phyloP scores from a whole-genome alignment of 2,329 filamentous ascomycete genomes.

The Paraconiothyrium brasiliense region DNA sequence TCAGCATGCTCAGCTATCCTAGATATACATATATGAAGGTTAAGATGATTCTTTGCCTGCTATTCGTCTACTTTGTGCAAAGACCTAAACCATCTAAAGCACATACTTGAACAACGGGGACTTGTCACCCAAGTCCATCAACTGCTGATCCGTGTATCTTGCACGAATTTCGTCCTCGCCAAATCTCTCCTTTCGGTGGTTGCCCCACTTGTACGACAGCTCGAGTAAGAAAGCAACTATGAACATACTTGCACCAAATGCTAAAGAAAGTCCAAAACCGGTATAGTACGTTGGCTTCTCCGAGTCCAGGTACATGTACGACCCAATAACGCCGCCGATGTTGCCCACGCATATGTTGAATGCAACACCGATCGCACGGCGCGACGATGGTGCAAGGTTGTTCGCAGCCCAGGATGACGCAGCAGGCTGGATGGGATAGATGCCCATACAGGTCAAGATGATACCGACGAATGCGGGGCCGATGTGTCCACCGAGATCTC shows the following conservation, averaged over 20 bases:
- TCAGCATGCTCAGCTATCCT: not conserved
- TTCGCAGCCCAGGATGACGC: constrained; percentile 43
- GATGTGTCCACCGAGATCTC: constrained; percentile 52
- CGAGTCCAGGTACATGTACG: constrained; percentile 47
- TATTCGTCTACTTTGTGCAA: too few relatives aligned
- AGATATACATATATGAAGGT: not conserved
- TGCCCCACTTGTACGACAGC: constrained; percentile 45
- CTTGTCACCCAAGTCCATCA: constrained; percentile 51
- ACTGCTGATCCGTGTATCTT: constrained; percentile 49
- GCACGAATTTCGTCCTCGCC: constrained; percentile 48
- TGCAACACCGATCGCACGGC: constrained; percentile 43
- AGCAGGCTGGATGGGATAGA: constrained; percentile 46
- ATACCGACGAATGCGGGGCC: constrained; percentile 57
- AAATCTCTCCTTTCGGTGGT: constrained; percentile 46
- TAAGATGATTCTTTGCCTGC: too few relatives aligned
- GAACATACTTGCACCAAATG: constrained; percentile 36
- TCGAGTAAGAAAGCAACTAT: constrained; percentile 37
- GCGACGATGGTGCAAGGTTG: constrained; percentile 40
- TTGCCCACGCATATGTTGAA: constrained; percentile 43
- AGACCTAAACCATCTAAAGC: constrained; percentile 3
- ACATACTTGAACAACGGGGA: constrained; percentile 52
- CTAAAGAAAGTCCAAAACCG: constrained; percentile 48
- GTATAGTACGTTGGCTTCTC: constrained; percentile 50
- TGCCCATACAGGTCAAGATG: constrained; percentile 54
- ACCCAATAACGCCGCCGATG: constrained; percentile 43